Evolutionary conservation across 805 yeast species (phyloP).

Genomic region (Pichia pseudocactophila): DNA sequence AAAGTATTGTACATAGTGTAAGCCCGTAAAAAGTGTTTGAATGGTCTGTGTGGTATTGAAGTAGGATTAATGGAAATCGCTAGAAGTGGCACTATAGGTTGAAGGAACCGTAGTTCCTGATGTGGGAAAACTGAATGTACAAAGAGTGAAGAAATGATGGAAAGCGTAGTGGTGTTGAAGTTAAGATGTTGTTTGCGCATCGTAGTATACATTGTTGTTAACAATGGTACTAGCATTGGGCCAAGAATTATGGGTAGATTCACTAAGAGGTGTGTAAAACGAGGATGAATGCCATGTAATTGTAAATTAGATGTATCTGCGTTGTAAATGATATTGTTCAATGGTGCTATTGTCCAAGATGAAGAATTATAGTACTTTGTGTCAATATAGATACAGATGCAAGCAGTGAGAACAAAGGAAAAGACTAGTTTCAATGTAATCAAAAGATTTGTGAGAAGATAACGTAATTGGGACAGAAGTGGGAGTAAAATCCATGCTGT

Average conservation of each 20-base stretch:
- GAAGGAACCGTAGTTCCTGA: constrained; percentile 84
- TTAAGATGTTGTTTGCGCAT: no score
- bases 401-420: constrained; percentile 31
- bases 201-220: constrained; percentile 31
- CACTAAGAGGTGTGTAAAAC: constrained; percentile 61
- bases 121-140: constrained; percentile 72
- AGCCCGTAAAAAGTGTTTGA: constrained; percentile 1
- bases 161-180: constrained; percentile 51
- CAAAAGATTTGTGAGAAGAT: constrained; percentile 29
- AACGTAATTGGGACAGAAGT: constrained; percentile 34
- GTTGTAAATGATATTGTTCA: constrained; percentile 72
- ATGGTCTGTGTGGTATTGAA: constrained; percentile 8
- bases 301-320: constrained; percentile 47
- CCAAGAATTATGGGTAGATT: constrained; percentile 81
- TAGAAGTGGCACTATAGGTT: constrained; percentile 68
- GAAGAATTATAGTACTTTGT: constrained; percentile 28
- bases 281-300: constrained; percentile 76
- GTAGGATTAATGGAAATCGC: constrained; percentile 42
- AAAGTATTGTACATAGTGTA: constrained; percentile 62
- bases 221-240: constrained; percentile 49
- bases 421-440: constrained; percentile 27
- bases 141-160: constrained; percentile 53
- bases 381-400: constrained; percentile 41
- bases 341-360: constrained; percentile 53
- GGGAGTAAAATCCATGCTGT: constrained; percentile 69